phyloP scores from a whole-genome alignment of 2,329 filamentous ascomycete genomes.

The Penicillium sp. region DNA sequence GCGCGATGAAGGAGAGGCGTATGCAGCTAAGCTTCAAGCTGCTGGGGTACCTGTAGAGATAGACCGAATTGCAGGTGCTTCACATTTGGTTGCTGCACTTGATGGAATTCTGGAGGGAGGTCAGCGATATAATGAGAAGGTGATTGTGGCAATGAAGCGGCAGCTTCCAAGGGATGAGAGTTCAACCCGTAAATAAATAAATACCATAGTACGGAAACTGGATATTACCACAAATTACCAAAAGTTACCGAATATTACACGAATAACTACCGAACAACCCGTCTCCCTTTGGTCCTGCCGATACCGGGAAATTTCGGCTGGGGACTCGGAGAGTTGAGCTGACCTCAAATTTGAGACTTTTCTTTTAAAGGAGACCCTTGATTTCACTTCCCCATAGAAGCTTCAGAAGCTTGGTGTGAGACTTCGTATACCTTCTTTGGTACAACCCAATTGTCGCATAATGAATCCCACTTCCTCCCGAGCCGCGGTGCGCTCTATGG shows the following conservation, averaged over 20 bases:
- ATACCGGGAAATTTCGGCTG: conserved; percentile 32
- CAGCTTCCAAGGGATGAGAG: conserved; percentile 26
- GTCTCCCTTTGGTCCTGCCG: conserved; percentile 19
- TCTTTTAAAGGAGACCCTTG: conserved; percentile 7
- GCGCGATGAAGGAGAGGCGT: conserved; percentile 44
- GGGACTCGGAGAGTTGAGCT: conserved; percentile 15
- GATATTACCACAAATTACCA: conserved; percentile 10
- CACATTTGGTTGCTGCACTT: conserved; percentile 34
- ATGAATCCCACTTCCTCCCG: conserved; percentile 36
- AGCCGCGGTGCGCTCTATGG: conserved; percentile 42
- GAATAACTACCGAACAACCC: not conserved
- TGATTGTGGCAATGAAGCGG: conserved; percentile 30
- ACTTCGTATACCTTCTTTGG: conserved; percentile 6
- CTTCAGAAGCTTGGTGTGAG: conserved; percentile 3
- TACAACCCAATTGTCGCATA: conserved; percentile 31
- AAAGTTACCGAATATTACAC: conserved; percentile 10
- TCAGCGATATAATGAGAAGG: conserved; percentile 30
- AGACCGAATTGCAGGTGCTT: conserved; percentile 34
- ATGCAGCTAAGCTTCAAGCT: conserved; percentile 39
- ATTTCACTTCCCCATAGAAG: conserved; percentile 5
- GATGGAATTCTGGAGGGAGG: conserved; percentile 35
- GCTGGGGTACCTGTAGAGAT: conserved; percentile 37
- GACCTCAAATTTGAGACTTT: conserved; percentile 15
- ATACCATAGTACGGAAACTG: conserved; percentile 12
- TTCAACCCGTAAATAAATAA: conserved; percentile 9